These are phyloP conservation scores for Omphalotus guepiniiformis DNA, from an alignment of 768 basidiomycete species.

Conservation along the genomic window DNA sequence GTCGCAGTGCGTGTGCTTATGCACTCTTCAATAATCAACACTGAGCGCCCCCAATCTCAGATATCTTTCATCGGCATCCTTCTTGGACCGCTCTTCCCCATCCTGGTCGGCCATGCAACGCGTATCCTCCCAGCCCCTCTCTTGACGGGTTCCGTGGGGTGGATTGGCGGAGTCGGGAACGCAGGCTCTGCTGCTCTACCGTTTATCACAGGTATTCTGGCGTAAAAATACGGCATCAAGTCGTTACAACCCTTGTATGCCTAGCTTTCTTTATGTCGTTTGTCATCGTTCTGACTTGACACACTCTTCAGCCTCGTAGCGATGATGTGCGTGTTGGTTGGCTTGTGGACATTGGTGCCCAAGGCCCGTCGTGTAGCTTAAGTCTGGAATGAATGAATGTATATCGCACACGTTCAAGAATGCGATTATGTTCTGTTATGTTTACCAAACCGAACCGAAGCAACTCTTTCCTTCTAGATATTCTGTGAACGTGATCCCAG, in stretches of 20 bases:
- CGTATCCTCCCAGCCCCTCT: conserved; percentile 69
- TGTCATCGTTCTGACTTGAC: not conserved
- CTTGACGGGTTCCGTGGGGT: conserved; percentile 59
- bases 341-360: conserved; percentile 55
- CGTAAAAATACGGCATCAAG: conserved; percentile 56
- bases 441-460: too few species aligned
- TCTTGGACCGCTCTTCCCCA: conserved; percentile 74
- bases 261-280: not conserved
- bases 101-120: conserved; percentile 67
- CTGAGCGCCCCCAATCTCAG: too few species aligned
- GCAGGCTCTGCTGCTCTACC: conserved; percentile 70
- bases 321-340: conserved; percentile 56
- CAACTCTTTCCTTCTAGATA: too few species aligned
- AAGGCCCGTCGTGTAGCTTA: too few species aligned
- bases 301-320: conserved; percentile 40
- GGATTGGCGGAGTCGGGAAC: conserved; percentile 67
- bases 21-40: too few species aligned
- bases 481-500: too few species aligned
- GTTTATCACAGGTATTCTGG: conserved; percentile 68
- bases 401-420: too few species aligned
- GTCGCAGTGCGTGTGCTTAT: too few species aligned
- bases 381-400: too few species aligned
- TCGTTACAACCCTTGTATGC: conserved; percentile 61
- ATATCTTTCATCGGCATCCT: conserved; percentile 62
- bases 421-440: too few species aligned